These are phyloP conservation scores for Lactarius deliciosus DNA, from an alignment of 768 basidiomycete genomes.

Conservation along the genomic window DNA sequence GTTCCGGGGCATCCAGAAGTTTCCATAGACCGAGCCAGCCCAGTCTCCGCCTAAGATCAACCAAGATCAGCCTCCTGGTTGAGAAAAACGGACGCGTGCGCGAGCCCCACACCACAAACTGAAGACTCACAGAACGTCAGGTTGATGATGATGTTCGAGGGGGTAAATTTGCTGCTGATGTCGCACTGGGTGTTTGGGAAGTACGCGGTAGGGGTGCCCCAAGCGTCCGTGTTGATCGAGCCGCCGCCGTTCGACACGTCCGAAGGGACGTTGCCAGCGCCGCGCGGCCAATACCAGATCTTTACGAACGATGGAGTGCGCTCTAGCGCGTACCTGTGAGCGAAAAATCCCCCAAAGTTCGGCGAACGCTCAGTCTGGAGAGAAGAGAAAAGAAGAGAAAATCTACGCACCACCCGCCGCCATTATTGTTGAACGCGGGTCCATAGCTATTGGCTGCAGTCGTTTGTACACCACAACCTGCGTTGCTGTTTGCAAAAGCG, in stretches of 20 bases:
- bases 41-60: conserved; percentile 44
- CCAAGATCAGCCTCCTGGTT: neutral
- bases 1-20: conserved; percentile 54
- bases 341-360: neutral
- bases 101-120: neutral
- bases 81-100: neutral
- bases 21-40: conserved; percentile 49
- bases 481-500: conserved; percentile 46
- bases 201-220: conserved; percentile 60
- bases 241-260: conserved; percentile 46
- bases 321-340: conserved; percentile 59
- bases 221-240: conserved; percentile 49
- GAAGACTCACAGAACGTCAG: conserved; percentile 59
- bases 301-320: conserved; percentile 57
- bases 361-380: neutral
- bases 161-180: conserved; percentile 51
- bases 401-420: conserved; percentile 57
- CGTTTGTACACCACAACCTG: conserved; percentile 54
- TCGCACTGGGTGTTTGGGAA: conserved; percentile 64
- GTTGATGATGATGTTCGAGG: conserved; percentile 67
- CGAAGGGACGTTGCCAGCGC: conserved; percentile 43
- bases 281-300: conserved; percentile 70
- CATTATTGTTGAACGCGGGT: conserved; percentile 54
- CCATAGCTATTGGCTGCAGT: conserved; percentile 50
- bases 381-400: neutral